phyloP scores from a whole-genome alignment of 2,329 filamentous ascomycete genomes.

The Cryphonectria naterciae region DNA sequence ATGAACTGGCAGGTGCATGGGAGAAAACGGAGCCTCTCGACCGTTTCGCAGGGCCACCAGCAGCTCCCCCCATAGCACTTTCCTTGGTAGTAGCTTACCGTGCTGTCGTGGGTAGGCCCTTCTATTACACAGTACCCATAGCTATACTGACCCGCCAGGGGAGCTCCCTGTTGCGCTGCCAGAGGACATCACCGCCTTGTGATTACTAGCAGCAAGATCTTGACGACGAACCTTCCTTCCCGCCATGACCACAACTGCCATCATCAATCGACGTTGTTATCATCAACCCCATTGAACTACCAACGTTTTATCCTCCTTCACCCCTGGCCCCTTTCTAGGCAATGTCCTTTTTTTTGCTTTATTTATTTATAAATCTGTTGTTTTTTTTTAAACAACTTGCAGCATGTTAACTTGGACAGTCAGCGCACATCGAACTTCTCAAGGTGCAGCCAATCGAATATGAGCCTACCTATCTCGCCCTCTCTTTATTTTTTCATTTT shows the following conservation, averaged over 20 bases:
- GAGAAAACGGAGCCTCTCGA: conserved; percentile 1
- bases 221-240: background rate
- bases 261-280: too few species aligned
- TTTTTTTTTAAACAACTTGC: too few species aligned
- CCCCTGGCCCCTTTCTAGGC: background rate
- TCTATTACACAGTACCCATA: background rate
- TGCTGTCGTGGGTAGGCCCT: background rate
- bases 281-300: too few species aligned
- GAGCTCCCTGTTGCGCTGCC: background rate
- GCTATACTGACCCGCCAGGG: background rate
- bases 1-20: background rate
- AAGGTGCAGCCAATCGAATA: background rate
- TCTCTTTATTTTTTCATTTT: background rate
- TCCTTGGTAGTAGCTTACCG: background rate
- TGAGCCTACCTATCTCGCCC: too few species aligned
- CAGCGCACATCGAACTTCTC: too few species aligned
- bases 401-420: too few species aligned
- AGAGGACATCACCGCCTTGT: background rate
- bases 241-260: background rate
- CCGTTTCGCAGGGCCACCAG: background rate
- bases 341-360: background rate
- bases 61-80: background rate
- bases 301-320: background rate
- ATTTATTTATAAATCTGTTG: too few species aligned
- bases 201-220: background rate